These are phyloP conservation scores for Pterocarpus macrocarpus DNA, from an alignment of 306 rosid species.

Conservation along the genomic window DNA sequence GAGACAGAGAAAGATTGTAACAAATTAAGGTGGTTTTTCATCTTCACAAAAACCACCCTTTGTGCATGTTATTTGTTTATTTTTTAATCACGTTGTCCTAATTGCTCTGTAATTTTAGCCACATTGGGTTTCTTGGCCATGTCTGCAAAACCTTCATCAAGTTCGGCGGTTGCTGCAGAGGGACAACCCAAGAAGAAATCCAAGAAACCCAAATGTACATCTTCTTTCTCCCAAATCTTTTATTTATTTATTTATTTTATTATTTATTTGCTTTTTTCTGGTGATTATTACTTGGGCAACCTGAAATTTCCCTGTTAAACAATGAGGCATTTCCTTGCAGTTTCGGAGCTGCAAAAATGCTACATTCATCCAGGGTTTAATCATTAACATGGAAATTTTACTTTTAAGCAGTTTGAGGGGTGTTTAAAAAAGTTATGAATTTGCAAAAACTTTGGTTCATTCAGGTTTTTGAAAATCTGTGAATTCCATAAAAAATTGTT, in stretches of 20 bases:
- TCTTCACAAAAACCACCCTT: not conserved
- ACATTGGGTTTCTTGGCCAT: constrained; percentile 39
- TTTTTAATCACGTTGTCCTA: constrained; percentile 29
- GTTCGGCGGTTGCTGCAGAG: constrained; percentile 23
- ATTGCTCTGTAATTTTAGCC: constrained; percentile 5
- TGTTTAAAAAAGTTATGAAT: not conserved
- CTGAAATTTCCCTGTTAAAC: not conserved
- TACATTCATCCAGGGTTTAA: constrained; percentile 1
- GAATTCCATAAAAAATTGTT: not conserved
- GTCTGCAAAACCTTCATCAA: constrained; percentile 45
- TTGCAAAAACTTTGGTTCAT: constrained; percentile 13
- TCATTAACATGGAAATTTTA: not conserved
- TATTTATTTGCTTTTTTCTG: not conserved
- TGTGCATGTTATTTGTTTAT: not conserved
- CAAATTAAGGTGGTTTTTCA: constrained; percentile 2
- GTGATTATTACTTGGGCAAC: not conserved
- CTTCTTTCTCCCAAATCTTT: constrained; percentile 5
- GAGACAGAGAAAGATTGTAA: not conserved
- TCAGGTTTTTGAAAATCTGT: not conserved
- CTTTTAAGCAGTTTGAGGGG: not conserved
- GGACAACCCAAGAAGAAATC: constrained; percentile 50
- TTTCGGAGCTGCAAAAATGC: not conserved
- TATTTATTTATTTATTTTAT: not conserved
- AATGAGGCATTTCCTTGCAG: constrained; percentile 15
- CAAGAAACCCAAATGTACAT: constrained; percentile 53